Percentiles rank a stretch among this genome's conserved stretches.
Evolutionary conservation across 2,329 filamentous ascomycete genomes (phyloP).

Genomic region (Lasiodiplodia sp.): DNA sequence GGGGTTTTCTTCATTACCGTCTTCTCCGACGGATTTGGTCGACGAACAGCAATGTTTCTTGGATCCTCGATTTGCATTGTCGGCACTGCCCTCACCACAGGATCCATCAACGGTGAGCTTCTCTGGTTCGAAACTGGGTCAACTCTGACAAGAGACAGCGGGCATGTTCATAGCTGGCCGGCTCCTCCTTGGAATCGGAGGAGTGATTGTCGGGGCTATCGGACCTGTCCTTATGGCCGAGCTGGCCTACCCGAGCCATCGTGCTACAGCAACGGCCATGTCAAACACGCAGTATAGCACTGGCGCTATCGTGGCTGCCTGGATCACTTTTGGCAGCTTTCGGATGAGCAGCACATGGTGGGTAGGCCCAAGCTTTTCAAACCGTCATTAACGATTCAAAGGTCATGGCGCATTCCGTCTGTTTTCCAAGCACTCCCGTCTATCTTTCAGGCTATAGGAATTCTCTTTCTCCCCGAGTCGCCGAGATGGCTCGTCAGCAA

Average conservation of each 20-base stretch:
- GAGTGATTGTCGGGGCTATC: constrained; percentile 21
- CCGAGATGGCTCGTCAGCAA: constrained; percentile 71
- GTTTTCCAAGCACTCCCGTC: constrained; percentile 53
- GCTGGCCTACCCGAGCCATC: constrained; percentile 25
- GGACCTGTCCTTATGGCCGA: constrained; percentile 27
- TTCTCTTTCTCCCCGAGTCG: constrained; percentile 65
- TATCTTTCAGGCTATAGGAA: constrained; percentile 34
- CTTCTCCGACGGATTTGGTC: constrained; percentile 22
- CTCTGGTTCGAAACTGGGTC: too few species aligned
- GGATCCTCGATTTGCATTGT: constrained; percentile 22
- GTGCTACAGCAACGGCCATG: constrained; percentile 23
- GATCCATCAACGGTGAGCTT: constrained; percentile 14
- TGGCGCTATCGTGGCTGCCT: constrained; percentile 54
- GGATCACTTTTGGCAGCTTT: constrained; percentile 56
- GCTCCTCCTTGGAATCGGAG: constrained; percentile 15
- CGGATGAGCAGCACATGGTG: constrained; percentile 50
- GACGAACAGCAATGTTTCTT: constrained; percentile 21
- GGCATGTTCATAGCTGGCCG: constrained; percentile 27
- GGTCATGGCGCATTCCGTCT: constrained; percentile 42
- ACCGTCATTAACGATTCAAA: neutral
- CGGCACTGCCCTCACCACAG: constrained; percentile 11
- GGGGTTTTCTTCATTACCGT: constrained; percentile 18
- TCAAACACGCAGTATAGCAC: constrained; percentile 25
- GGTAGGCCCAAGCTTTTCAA: neutral
- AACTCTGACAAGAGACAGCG: neutral